Evolutionary conservation across 2,329 filamentous ascomycete genomes (phyloP).

Genomic region (Ceratocystis cacaofunesta): DNA sequence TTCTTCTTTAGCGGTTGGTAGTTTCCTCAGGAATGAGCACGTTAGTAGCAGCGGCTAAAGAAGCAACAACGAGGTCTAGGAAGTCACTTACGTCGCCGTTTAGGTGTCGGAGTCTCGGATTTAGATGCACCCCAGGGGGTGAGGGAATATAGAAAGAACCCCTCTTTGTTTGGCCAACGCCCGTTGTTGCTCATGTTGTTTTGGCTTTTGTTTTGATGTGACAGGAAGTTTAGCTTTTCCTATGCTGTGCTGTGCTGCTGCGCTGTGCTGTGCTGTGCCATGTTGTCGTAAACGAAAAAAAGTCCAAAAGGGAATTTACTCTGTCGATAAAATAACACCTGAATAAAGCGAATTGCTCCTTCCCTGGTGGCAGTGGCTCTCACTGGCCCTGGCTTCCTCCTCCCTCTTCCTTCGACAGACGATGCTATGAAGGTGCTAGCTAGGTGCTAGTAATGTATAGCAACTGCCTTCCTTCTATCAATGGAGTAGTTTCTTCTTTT

Average conservation of each 20-base stretch:
- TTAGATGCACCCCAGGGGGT: neutral
- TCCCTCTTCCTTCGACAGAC: slow-evolving; percentile 3
- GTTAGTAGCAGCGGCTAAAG: neutral
- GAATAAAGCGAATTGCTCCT: slow-evolving; percentile 5
- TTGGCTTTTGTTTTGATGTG: neutral
- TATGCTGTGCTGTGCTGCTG: neutral
- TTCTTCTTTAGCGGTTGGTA: neutral
- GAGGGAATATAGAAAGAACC: neutral
- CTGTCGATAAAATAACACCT: neutral
- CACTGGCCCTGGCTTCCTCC: slow-evolving; percentile 4
- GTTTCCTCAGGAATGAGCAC: neutral
- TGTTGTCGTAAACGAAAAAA: neutral
- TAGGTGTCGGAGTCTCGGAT: no score
- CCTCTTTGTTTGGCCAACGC: neutral
- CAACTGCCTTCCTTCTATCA: neutral
- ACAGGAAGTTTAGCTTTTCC: neutral
- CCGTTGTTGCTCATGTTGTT: neutral
- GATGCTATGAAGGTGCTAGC: neutral
- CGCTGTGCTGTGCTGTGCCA: no score
- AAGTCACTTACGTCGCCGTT: neutral
- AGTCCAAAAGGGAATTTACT: neutral
- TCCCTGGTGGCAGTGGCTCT: slow-evolving; percentile 3
- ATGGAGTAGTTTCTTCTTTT: slow-evolving; percentile 1
- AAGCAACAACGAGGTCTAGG: neutral
- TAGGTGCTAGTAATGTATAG: neutral